Percentiles rank a stretch among this genome's conserved stretches.
Conservation (phyloP, 352 stramenopile genomes). For the Globisporangium uncinulatum region DNA sequence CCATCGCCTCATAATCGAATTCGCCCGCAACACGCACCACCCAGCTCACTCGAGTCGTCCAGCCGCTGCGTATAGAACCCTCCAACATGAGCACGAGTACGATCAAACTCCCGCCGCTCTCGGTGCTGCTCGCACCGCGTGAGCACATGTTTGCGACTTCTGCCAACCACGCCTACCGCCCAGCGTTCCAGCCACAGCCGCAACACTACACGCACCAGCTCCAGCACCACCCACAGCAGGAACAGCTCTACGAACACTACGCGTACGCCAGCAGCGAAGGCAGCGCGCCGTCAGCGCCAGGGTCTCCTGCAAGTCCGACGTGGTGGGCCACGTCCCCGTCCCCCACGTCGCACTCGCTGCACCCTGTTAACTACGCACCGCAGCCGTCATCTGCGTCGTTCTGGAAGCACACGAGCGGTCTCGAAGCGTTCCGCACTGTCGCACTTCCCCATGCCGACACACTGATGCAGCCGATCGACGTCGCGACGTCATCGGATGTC, state of each 20-base stretch:
- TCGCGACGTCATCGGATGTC: too few species aligned
- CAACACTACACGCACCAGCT: background rate
- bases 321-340: background rate
- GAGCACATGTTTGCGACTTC: background rate
- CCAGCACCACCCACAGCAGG: background rate
- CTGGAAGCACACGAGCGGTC: slow-evolving; percentile 6
- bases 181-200: background rate
- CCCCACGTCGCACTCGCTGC: background rate
- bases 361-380: background rate
- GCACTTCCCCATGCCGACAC: background rate
- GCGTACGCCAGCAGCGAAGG: background rate
- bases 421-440: background rate
- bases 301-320: slow-evolving; percentile 7
- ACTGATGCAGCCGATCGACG: background rate
- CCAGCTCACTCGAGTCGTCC: too few species aligned
- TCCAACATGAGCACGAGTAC: background rate
- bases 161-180: background rate
- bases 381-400: slow-evolving; percentile 2
- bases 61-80: too few species aligned
- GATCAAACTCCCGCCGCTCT: slow-evolving; percentile 14
- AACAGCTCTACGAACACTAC: slow-evolving; percentile 2
- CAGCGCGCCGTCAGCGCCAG: background rate
- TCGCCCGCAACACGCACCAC: slow-evolving; percentile 3
- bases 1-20: slow-evolving; percentile 10
- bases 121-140: slow-evolving; percentile 11